Evolutionary conservation across 2,329 filamentous ascomycete species (phyloP), one percentile per base, ranked within the genome.

Genomic region (Clonostachys sp.): DNA sequence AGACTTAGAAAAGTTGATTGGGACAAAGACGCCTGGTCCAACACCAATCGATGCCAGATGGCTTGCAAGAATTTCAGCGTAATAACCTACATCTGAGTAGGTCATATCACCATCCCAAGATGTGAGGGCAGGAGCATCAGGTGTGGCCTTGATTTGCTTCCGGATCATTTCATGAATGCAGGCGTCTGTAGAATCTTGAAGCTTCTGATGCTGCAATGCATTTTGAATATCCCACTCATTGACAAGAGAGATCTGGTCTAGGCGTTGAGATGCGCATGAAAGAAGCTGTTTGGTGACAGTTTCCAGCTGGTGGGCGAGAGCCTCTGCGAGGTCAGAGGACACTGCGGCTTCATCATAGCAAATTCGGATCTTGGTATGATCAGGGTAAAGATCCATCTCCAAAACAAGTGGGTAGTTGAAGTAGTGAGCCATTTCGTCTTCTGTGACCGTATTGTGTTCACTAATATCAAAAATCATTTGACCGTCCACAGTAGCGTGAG

Each of bases 181-280:
- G 13, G 12, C 12, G 12, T 39, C n/a, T 13, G 38, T 14, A 6
- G 34, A 38, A 17, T n/a, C 9, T 9, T 41, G 36, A 12, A 18
- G 39, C 12, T 9, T 16, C 18, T 33, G n/a, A 24, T 20, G 40
- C 18, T 41, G 53, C 71, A 68, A 12, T 24, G 30, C 36, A 39
- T 18, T 17, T 2, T 35, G 16, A 12, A 36, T 20, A 18, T 49
- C 48, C 48, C 44, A 46, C 2, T 24, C 35, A 12, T 41, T 34
- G 3, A 35, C n/a, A 14, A 43, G 20, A 14, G 41, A 34, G 18
- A 49, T 38, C 10, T 16, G 17, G 6, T 20, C n/a, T 12, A 48
- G 12, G 4, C 24, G 4, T 30, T 35, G 20, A 16, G n/a, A 8
- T 16, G 12, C 14, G 17, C n/a, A 8, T 14, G 14, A 6, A n/a